Conservation (phyloP, 805 yeast species). For the Schizosaccharomyces osmophilus region DNA sequence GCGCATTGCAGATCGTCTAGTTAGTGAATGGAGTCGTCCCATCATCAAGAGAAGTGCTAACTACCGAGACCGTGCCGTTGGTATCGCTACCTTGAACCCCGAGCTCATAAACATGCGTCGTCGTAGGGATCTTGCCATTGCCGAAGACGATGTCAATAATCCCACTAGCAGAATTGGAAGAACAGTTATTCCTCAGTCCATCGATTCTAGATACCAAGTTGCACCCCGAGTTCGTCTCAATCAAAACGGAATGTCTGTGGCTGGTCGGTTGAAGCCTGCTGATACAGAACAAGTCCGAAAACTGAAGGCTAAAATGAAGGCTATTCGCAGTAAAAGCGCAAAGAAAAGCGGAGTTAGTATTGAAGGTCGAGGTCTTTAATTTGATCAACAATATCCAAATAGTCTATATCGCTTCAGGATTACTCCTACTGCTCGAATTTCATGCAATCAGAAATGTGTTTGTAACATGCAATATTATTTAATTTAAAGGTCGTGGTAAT, state of each 20-base stretch:
- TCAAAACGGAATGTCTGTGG: background rate
- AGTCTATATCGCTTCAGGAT: background rate
- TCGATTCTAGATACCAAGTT: background rate
- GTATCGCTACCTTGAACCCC: conserved; percentile 30
- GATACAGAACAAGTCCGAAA: conserved; percentile 2
- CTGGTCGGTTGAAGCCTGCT: background rate
- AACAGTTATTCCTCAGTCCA: background rate
- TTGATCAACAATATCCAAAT: conserved; percentile 18
- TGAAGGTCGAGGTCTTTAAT: conserved; percentile 14
- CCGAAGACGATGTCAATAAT: background rate
- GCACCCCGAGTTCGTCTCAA: background rate
- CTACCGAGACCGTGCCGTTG: conserved; percentile 64
- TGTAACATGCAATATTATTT: too few relatives aligned
- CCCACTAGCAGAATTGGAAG: background rate
- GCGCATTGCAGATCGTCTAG: conserved; percentile 66
- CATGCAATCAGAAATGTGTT: too few relatives aligned
- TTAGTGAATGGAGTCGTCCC: conserved; percentile 88
- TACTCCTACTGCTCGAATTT: too few relatives aligned
- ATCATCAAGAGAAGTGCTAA: conserved; percentile 87
- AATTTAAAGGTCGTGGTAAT: too few relatives aligned
- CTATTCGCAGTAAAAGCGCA: background rate
- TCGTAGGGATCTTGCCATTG: background rate
- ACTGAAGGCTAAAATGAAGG: background rate
- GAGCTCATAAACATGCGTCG: background rate
- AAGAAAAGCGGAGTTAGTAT: conserved; percentile 6